Percentiles rank a stretch among this genome's conserved stretches.
Conservation (phyloP, 192 early-diverging fungal species). For the Gamsiella multidivaricata region DNA sequence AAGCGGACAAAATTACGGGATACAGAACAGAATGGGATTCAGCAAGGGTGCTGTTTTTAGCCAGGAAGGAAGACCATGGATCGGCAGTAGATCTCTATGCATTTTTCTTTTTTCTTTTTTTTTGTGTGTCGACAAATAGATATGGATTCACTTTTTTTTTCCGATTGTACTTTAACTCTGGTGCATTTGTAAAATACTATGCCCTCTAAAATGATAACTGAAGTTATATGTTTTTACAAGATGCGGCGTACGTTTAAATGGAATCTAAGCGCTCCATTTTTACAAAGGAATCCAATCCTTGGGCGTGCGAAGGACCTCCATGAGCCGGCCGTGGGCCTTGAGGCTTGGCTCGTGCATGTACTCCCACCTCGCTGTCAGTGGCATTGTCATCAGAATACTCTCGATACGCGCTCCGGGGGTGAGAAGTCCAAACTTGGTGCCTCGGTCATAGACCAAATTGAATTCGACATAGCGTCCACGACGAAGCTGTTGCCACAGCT, state of each 20-base stretch:
- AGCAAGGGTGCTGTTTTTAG: too few relatives aligned
- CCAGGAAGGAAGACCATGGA: not conserved
- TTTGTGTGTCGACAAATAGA: too few relatives aligned
- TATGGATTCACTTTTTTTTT: not conserved
- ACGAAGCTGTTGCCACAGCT: conserved; percentile 94
- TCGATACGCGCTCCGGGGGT: conserved; percentile 97
- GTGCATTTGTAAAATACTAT: too few relatives aligned
- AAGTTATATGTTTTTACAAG: too few relatives aligned
- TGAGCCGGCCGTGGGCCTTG: conserved; percentile 73
- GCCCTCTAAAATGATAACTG: too few relatives aligned
- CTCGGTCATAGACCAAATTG: conserved; percentile 96
- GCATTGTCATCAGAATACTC: conserved; percentile 93
- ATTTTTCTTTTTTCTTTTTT: too few relatives aligned
- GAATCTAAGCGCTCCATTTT: not conserved
- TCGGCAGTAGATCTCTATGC: too few relatives aligned
- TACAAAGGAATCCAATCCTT: conserved; percentile 76
- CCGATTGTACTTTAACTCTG: too few relatives aligned
- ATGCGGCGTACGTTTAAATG: not conserved
- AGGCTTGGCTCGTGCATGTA: conserved; percentile 81
- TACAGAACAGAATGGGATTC: too few relatives aligned
- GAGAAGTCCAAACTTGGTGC: conserved; percentile 97
- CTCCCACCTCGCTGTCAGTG: conserved; percentile 95
- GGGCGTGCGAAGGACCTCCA: conserved; percentile 84
- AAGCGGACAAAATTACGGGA: too few relatives aligned
- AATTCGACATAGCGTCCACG: conserved; percentile 98